A percentile compares a stretch with the other conserved stretches of the same genome.
These are phyloP conservation scores for Ceratobasidium sp. DNA, from an alignment of 1,284 basidiomycete species.

Conservation along the genomic window DNA sequence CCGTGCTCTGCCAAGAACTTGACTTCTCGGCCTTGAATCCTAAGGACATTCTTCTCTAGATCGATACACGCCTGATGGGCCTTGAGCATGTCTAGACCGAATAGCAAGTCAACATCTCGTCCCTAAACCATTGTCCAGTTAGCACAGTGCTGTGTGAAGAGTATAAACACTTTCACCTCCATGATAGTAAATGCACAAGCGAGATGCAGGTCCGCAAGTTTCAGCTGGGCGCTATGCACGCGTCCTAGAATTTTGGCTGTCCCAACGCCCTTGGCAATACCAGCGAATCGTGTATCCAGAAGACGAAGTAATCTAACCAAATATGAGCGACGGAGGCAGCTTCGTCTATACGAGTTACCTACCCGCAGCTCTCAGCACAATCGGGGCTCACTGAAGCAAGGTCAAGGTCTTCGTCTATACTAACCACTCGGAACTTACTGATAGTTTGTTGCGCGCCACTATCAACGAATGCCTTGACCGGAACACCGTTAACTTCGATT, in stretches of 20 bases:
- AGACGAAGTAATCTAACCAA: slow-evolving; percentile 81
- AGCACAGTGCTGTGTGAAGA: not conserved
- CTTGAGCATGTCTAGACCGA: slow-evolving; percentile 98
- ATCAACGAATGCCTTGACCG: slow-evolving; percentile 96
- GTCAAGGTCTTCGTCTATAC: slow-evolving; percentile 36
- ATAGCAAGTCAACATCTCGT: slow-evolving; percentile 87
- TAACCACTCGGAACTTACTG: slow-evolving; percentile 62
- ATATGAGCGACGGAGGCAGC: not conserved
- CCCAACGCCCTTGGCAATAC: slow-evolving; percentile 94
- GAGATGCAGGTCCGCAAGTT: slow-evolving; percentile 80
- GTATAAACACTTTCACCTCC: slow-evolving; percentile 64
- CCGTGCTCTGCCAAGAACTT: slow-evolving; percentile 93
- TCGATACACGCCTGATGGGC: slow-evolving; percentile 97
- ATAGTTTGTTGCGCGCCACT: slow-evolving; percentile 97
- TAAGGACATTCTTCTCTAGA: slow-evolving; percentile 82
- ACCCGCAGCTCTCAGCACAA: slow-evolving; percentile 92
- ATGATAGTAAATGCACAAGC: slow-evolving; percentile 95
- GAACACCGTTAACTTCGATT: slow-evolving; percentile 89
- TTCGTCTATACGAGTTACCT: slow-evolving; percentile 45
- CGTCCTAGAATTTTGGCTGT: slow-evolving; percentile 94
- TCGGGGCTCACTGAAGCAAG: slow-evolving; percentile 82
- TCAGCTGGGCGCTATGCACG: slow-evolving; percentile 92
- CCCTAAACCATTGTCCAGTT: slow-evolving; percentile 58
- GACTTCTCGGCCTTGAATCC: slow-evolving; percentile 88
- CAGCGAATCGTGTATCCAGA: slow-evolving; percentile 85